Evolutionary conservation across 1,139 yeast species (phyloP), one percentile per base, ranked within the genome.

Genomic region (Sugiyamaella sp.): DNA sequence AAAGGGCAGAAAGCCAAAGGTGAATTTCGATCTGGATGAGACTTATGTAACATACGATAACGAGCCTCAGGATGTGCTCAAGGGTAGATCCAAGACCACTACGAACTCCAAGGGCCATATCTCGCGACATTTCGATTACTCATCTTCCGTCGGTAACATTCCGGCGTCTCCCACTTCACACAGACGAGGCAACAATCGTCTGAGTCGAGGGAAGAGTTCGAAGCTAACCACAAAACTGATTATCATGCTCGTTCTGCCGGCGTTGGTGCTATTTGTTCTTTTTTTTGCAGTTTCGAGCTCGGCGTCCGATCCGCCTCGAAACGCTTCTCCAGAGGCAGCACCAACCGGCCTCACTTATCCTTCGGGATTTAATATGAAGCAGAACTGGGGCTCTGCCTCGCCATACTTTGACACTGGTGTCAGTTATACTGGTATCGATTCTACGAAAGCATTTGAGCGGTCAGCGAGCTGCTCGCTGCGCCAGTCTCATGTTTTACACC

Each of bases 401-500:
- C 77, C 77, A 12, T 73, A 71, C 58, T 73, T 73, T 57, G 74
- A 71, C 21, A 60, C 70, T n/a, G 77, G 76, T 19, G 61, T 63
- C 6, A 62, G 64, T 8, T 71, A 66, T 52, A 64, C 60, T 16
- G 73, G 73, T 4, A 60, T 69, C 14, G 63, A 62, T 49, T 22
- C 43, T 9, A 50, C 49, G 9, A 40, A 33, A 33, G 46, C 52
- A 4, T 45, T 44, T 42, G 48, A 19, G 16, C 19, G 52, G 16
- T 49, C 52, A 3, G 58, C 60, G 9, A 49, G 52, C 16, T 61
- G 63, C 5, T 63, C 63, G n/a, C 62, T 65, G 48, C 57, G 62
- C 55, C 77, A 73, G 60, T 74, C 71, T n/a, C 77, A 73, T 53
- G 67, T 74, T 9, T 63, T 73, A 37, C 77, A 73, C 58, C 66